Base-by-base conservation (phyloP, 2,329 filamentous ascomycete species). In the Xylariales sp. region DNA sequence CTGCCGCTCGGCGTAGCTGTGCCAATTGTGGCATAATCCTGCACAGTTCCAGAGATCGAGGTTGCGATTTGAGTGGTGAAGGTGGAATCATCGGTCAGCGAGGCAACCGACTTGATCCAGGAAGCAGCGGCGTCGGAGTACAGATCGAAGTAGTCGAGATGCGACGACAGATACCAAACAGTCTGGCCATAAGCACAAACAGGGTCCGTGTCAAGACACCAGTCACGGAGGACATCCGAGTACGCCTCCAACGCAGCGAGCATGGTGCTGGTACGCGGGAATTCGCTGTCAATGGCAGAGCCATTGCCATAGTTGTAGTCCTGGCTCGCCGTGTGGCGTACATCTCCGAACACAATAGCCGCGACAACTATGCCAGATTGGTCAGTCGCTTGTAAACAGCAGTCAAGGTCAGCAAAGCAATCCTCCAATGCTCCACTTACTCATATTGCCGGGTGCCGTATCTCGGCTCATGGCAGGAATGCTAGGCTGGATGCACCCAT, bases 341-440 rank as follows among this genome's bases (percentile, higher is more conserved):
- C 46, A 29, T 62, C 54, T 20, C 61, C 61, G 30, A 61, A 62
- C 23, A 57, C 42, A 28, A 59, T 45, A n/a, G 51, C 59, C 4
- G 59, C 61, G 23, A 46, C 50, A 39, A 64, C 59, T 60, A 10
- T 12, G n/a, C n/a, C n/a, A 29, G 6, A 16, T 13, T 25, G 14
- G 25, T 19, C 16, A 12, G 5, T n/a, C 5, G 23, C 28, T 12
- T 25, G 23, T 10, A 33, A 24, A 4, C n/a, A n/a, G n/a, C n/a
- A 16, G 13, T 31, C 5, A 5, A 15, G 8, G 2, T 18, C 11
- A 8, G 10, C n/a, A 10, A 21, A 20, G 17, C 14, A 33, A n/a
- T n/a, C n/a, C n/a, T n/a, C 8, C 7, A 10, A 23, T 23, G 1
- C 4, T 33, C 18, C 21, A 53, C 58, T 53, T 33, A 64, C 61